Percentiles rank a stretch among this genome's conserved stretches.
Conservation (phyloP, 1,139 yeast species). For the Yamadazyma conglobata region DNA sequence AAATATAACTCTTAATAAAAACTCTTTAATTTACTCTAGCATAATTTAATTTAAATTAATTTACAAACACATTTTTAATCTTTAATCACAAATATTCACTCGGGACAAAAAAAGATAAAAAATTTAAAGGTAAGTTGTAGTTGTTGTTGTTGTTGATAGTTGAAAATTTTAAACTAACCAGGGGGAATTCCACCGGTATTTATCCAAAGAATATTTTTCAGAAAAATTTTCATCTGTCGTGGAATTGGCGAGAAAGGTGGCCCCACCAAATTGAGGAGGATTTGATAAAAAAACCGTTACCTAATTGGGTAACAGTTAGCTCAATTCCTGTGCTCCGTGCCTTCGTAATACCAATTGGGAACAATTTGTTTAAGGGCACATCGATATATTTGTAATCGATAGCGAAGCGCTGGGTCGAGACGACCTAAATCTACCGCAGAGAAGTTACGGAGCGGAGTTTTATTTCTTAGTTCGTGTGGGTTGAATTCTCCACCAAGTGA, state of each 20-base stretch:
- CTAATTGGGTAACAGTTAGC: no score
- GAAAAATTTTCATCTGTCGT: slow-evolving; percentile 5
- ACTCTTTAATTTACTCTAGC: slow-evolving; percentile 6
- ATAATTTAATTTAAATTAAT: slow-evolving; percentile 16
- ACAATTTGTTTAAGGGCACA: no score
- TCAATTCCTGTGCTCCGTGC: no score
- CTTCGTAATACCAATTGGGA: no score
- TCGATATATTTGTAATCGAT: no score
- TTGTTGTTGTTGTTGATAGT: slow-evolving; percentile 16
- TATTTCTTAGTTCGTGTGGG: no score
- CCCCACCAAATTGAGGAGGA: no score
- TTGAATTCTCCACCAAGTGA: no score
- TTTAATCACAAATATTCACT: slow-evolving; percentile 10
- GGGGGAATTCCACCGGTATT: slow-evolving; percentile 5
- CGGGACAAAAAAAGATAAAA: slow-evolving; percentile 15
- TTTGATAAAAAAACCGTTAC: no score
- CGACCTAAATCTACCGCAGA: no score
- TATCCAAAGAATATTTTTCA: slow-evolving; percentile 1
- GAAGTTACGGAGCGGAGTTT: no score
- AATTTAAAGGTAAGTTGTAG: slow-evolving; percentile 10
- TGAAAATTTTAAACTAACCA: slow-evolving; percentile 8
- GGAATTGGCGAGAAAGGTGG: background rate
- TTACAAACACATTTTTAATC: slow-evolving; percentile 35
- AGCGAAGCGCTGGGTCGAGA: no score
- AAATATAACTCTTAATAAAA: slow-evolving; percentile 6